Conservation (phyloP, 495 filamentous ascomycete species). For the Elaphomyces granulatus region DNA sequence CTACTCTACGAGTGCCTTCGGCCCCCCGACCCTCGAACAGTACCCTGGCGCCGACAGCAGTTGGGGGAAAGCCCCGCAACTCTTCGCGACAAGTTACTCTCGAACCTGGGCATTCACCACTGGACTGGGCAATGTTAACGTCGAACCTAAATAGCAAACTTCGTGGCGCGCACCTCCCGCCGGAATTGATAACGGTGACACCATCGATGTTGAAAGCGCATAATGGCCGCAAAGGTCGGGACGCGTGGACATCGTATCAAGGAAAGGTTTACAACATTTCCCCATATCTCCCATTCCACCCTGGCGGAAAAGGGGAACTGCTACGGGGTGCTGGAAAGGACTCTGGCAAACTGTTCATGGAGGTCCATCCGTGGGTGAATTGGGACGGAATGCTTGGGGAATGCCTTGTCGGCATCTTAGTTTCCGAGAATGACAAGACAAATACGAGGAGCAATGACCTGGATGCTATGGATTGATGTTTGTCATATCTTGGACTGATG, state of each 20-base stretch:
- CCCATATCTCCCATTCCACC: slow-evolving; percentile 82
- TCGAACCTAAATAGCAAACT: slow-evolving; percentile 52
- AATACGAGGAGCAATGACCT: slow-evolving; percentile 26
- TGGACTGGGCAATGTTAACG: slow-evolving; percentile 83
- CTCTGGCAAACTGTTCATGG: slow-evolving; percentile 64
- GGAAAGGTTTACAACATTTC: slow-evolving; percentile 89
- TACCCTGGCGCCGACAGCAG: slow-evolving; percentile 21
- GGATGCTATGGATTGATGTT: slow-evolving; percentile 59
- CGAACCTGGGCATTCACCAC: slow-evolving; percentile 73
- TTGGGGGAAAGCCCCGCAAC: slow-evolving; percentile 20
- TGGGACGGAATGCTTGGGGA: slow-evolving; percentile 84
- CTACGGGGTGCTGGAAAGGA: slow-evolving; percentile 60
- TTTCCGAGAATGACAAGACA: slow-evolving; percentile 53
- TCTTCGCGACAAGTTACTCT: slow-evolving; percentile 50
- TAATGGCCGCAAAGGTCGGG: slow-evolving; percentile 64
- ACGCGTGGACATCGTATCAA: slow-evolving; percentile 77
- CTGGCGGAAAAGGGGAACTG: slow-evolving; percentile 78
- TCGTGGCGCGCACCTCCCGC: slow-evolving; percentile 40
- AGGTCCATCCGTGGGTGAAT: slow-evolving; percentile 96
- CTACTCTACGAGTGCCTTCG: slow-evolving; percentile 16
- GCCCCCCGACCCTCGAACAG: slow-evolving; percentile 15
- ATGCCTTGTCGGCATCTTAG: slow-evolving; percentile 75
- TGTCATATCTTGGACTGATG: no score
- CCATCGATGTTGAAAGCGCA: slow-evolving; percentile 60
- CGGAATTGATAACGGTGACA: slow-evolving; percentile 48